These are phyloP conservation scores for Hyaloscypha finlandica DNA, from an alignment of 495 filamentous ascomycete species.

Conservation along the genomic window DNA sequence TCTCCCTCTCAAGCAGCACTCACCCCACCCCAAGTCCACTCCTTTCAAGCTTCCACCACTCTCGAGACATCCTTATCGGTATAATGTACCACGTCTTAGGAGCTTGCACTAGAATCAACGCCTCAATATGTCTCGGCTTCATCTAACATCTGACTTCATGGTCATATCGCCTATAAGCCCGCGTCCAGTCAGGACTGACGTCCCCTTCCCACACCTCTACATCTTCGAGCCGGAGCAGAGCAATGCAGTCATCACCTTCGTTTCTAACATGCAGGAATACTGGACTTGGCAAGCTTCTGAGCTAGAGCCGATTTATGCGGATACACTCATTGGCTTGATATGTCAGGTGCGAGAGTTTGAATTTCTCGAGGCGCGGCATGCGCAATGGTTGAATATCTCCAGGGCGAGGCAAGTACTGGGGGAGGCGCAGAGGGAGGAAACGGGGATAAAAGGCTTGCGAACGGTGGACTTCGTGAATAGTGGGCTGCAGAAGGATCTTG, in stretches of 20 bases:
- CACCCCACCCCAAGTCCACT: constrained; percentile 34
- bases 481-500: neutral
- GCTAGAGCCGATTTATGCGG: neutral
- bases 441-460: neutral
- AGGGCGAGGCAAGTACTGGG: constrained; percentile 2
- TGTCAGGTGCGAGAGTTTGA: constrained; percentile 4
- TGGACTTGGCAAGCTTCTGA: neutral
- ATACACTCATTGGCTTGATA: neutral
- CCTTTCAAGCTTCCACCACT: constrained; percentile 30
- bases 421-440: neutral
- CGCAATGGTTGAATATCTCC: constrained; percentile 10
- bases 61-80: constrained; percentile 36
- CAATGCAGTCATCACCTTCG: constrained; percentile 23
- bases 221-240: neutral
- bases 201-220: constrained; percentile 15
- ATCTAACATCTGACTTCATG: constrained; percentile 35
- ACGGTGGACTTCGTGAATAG: constrained; percentile 21
- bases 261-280: constrained; percentile 34
- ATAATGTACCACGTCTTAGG: constrained; percentile 33
- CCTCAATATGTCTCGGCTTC: constrained; percentile 32
- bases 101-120: constrained; percentile 29
- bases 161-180: constrained; percentile 28
- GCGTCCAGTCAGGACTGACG: neutral
- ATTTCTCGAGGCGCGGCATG: constrained; percentile 4
- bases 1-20: neutral